Evolutionary conservation across 2,329 filamentous ascomycete species (phyloP), one percentile per base, ranked within the genome.

Genomic region (Leptographium flavum): DNA sequence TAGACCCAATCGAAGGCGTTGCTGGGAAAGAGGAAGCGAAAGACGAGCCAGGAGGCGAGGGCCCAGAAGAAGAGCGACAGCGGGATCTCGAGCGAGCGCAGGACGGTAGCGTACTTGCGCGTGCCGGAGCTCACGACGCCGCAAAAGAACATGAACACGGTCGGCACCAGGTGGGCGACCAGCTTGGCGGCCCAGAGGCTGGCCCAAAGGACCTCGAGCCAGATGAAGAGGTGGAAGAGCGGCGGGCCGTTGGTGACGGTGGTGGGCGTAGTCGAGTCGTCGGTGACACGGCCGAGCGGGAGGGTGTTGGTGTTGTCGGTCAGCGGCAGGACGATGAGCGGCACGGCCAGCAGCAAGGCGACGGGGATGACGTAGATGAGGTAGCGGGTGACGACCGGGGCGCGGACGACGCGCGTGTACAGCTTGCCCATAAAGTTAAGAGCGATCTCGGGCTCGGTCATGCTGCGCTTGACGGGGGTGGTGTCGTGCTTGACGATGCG

Each of bases 31-130:
- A 79, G 61, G 49, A 68, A 69, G 47, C 71, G 71, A 60, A 81
- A 83, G 14, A 76, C 75, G 41, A 79, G 66, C 61, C 74, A 78
- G 7, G 69, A 71, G 2, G 72, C 73, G 33, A 83, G 65, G 5
- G 74, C 72, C 79, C 80, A 83, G 55, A 82, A 75, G 57, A 84
- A 79, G 41, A 84, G 67, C 3, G 77, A 81, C 2, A 85, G 61
- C 2, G 79, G 75, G 32, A 83, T 73, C 55, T 80, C 76, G 33
- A 84, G 65, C 46, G 77, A 75, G 46, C 66, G 67, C 28, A 85
- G 64, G 14, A 85, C 74, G 3, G 71, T 71, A 38, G 78, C 78
- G 55, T 85, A 84, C 59, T 85, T 85, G 49, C 79, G 70, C 5
- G 79, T 81, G 40, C 80, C 80, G 14, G 75, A 73, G 58, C 77